Evolutionary conservation across 257 asterid species (phyloP).

Genomic region (Plantago ovata): DNA sequence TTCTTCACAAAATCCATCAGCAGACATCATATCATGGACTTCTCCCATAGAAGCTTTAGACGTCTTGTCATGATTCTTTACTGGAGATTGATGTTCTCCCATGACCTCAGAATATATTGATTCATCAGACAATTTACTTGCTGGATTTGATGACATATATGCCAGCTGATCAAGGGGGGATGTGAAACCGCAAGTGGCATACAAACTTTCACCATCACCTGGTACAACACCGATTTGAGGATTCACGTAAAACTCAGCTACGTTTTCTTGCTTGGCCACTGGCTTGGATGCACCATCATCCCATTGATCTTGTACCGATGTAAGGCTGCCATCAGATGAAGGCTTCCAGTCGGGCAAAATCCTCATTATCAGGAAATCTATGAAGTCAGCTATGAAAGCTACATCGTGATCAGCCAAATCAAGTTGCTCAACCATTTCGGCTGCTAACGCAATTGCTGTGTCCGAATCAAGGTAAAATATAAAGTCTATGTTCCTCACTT

Average conservation of each 20-base stretch:
- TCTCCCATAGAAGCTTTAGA: slow-evolving; percentile 28
- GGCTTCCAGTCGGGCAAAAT: slow-evolving; percentile 57
- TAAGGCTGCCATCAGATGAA: slow-evolving; percentile 32
- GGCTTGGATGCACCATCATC: slow-evolving; percentile 20
- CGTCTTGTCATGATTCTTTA: slow-evolving; percentile 21
- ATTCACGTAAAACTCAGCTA: slow-evolving; percentile 11
- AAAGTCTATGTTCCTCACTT: slow-evolving; percentile 52
- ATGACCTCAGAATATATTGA: slow-evolving; percentile 33
- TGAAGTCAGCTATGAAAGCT: slow-evolving; percentile 63
- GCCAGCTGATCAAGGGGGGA: slow-evolving; percentile 18
- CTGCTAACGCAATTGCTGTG: slow-evolving; percentile 70
- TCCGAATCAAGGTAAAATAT: slow-evolving; percentile 56
- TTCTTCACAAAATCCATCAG: slow-evolving; percentile 32
- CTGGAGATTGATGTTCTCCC: slow-evolving; percentile 29
- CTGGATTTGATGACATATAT: slow-evolving; percentile 20
- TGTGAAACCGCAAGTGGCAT: slow-evolving; percentile 12
- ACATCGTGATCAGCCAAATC: slow-evolving; percentile 68
- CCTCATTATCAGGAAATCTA: slow-evolving; percentile 45
- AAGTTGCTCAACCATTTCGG: slow-evolving; percentile 79
- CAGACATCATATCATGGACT: slow-evolving; percentile 36
- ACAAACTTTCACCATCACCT: slow-evolving; percentile 22
- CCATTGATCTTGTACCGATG: slow-evolving; percentile 16
- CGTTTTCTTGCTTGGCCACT: slow-evolving; percentile 16
- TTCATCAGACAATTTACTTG: slow-evolving; percentile 35
- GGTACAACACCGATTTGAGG: slow-evolving; percentile 15